phyloP scores from a whole-genome alignment of 371 early-diverging fungal genomes.

The Mucor mucedo region DNA sequence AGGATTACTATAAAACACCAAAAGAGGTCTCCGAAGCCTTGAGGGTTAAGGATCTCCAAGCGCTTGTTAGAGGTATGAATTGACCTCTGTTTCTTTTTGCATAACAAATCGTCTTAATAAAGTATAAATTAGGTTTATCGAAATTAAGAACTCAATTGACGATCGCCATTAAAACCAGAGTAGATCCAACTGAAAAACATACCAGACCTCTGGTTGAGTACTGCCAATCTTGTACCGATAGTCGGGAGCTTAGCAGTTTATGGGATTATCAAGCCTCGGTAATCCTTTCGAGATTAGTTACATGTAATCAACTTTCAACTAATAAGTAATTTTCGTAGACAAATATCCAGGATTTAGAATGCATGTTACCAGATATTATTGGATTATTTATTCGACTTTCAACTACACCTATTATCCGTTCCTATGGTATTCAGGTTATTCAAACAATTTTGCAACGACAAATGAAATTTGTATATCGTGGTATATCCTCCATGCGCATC shows the following conservation, averaged over 20 bases:
- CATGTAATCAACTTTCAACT: neutral
- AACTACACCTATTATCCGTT: constrained; percentile 51
- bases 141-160: constrained; percentile 39
- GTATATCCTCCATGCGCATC: constrained; percentile 73
- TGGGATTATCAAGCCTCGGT: constrained; percentile 55
- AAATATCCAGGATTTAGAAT: constrained; percentile 48
- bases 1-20: constrained; percentile 36
- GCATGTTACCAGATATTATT: constrained; percentile 48
- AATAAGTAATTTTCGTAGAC: constrained; percentile 20
- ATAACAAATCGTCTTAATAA: neutral
- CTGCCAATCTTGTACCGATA: constrained; percentile 44
- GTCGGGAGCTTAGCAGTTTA: constrained; percentile 39
- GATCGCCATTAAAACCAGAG: constrained; percentile 37
- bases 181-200: constrained; percentile 49
- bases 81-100: neutral
- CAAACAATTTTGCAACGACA: constrained; percentile 41
- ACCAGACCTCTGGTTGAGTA: constrained; percentile 55
- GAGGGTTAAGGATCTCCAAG: constrained; percentile 34
- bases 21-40: constrained; percentile 33
- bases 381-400: constrained; percentile 47
- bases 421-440: constrained; percentile 46
- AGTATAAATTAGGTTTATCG: constrained; percentile 20
- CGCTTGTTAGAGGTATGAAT: constrained; percentile 25
- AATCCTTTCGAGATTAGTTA: constrained; percentile 2
- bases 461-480: constrained; percentile 89